Evolutionary conservation across 2,329 filamentous ascomycete genomes (phyloP).

Genomic region (Ambrosiella beaveri): DNA sequence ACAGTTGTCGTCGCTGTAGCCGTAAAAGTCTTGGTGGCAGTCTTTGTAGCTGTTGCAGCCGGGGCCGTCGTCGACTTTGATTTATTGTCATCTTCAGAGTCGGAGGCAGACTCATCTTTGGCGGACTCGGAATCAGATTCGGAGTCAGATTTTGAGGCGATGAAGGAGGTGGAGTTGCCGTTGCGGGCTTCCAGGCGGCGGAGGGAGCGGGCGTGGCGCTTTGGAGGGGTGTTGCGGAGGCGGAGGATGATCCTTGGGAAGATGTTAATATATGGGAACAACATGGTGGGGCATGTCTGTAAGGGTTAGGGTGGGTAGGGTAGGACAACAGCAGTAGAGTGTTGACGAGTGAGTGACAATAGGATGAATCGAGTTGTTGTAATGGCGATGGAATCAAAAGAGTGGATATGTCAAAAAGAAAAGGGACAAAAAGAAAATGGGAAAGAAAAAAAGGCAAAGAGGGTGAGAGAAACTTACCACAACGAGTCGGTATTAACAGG

Average conservation of each 20-base stretch:
- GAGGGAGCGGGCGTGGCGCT: not conserved
- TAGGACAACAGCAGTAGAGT: not conserved
- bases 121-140: not conserved
- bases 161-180: not conserved
- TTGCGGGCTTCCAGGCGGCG: not conserved
- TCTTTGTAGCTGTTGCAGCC: not conserved
- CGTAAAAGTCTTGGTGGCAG: not conserved
- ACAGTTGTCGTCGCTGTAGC: constrained; percentile 1
- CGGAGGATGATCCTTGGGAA: not conserved
- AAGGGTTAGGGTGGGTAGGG: not conserved
- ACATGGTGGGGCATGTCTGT: not conserved
- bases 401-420: not conserved
- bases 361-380: not conserved
- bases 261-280: not conserved
- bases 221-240: not conserved
- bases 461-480: constrained; percentile 1
- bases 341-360: not conserved
- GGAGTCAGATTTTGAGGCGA: not conserved
- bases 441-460: not conserved
- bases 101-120: not conserved
- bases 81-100: constrained; percentile 1
- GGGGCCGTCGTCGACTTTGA: not conserved
- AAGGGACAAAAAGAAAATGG: not conserved
- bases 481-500: constrained; percentile 1
- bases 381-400: not conserved